These are phyloP conservation scores for Gillenia trifoliata DNA, from an alignment of 306 rosid genomes.

Conservation along the genomic window DNA sequence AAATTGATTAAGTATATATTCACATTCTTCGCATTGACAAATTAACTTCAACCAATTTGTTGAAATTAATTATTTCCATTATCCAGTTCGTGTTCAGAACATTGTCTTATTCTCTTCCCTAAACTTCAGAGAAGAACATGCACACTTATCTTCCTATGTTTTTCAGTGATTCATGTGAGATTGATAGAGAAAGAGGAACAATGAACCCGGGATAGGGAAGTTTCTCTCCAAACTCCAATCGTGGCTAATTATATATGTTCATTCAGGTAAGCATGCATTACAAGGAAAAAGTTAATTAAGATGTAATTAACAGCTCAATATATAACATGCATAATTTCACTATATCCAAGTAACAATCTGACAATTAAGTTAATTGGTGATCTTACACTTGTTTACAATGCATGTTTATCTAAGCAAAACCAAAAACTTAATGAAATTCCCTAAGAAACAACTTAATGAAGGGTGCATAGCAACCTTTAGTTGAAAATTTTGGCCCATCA, in stretches of 20 bases:
- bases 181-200: not conserved
- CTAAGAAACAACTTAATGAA: constrained; percentile 41
- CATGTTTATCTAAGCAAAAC: constrained; percentile 14
- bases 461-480: constrained; percentile 13
- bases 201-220: not conserved
- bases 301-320: not conserved
- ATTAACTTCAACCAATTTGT: not conserved
- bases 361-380: constrained; percentile 1
- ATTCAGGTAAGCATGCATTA: not conserved
- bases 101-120: not conserved
- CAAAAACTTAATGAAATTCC: constrained; percentile 22
- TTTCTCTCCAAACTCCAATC: not conserved
- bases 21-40: not conserved
- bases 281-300: not conserved
- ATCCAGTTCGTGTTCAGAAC: not conserved
- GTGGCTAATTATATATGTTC: not conserved
- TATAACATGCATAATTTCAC: not conserved
- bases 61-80: too few relatives aligned
- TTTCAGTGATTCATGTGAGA: not conserved
- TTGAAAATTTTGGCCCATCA: constrained; percentile 3
- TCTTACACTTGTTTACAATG: not conserved
- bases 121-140: too few relatives aligned
- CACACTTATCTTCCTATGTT: not conserved
- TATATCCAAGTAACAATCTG: not conserved
- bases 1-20: not conserved